Evolutionary conservation across 75 land plant genomes (phyloP), one percentile per base, ranked within the genome.

Genomic region (Selaginella moellendorffii): DNA sequence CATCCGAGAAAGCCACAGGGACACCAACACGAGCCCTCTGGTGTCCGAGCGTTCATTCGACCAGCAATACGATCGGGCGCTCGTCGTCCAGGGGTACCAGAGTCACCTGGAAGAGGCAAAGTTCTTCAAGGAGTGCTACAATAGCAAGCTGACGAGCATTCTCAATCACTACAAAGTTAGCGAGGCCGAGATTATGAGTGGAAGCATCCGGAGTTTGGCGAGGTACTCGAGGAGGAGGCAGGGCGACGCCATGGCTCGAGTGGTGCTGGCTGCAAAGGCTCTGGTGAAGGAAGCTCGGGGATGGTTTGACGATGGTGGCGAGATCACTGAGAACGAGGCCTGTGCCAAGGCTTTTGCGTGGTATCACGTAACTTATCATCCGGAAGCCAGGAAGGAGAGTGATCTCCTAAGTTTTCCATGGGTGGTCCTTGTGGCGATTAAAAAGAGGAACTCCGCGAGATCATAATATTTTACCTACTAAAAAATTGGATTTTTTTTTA

Each of bases 111-210:
- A 27, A 12, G 87, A 83, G 27, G 97, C 96, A n/a, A 81, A 85
- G 96, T 26, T 63, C 0, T 46, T 27, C 30, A 92, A 89, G 61
- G 73, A 78, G 28, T 68, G 71, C 0, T 88, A 91, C 62, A 86
- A 91, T 60, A 59, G 69, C 2, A 78, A 83, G 27, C 70, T 91
- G 18, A 69, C 66, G 30, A 79, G 79, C 0, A 66, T 88, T 26
- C 64, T 88, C 61, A 68, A 70, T 14, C 97, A 83, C 28, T 91
- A 85, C 64, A 74, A 76, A 27, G 77, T 91, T 23, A 64, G 63
- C 24, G 97, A 91, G 76, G 97, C 77, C 31, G 95, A 91, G 62
- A 24, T 85, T 1, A 87, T 88, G 29, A 82, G 84, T n/a, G 97
- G 97, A 14, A 73, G 78, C 21, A 30, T 88, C 31, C 27, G 23